Percentiles rank a stretch among this genome's conserved stretches.
phyloP scores from a whole-genome alignment of 2,329 filamentous ascomycete genomes.

The Parastagonospora avenae region DNA sequence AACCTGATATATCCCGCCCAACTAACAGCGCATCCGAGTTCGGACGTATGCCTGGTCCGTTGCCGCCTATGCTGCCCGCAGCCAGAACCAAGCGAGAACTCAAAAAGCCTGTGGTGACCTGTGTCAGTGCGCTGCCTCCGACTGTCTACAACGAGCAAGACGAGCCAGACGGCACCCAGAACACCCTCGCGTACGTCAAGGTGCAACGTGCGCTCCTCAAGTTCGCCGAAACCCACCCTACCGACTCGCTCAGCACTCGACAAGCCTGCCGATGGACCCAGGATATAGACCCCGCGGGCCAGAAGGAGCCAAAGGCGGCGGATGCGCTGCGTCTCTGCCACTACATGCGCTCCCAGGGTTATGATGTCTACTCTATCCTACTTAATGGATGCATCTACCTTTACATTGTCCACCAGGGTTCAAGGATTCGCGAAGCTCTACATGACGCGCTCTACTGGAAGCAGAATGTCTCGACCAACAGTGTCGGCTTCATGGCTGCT shows the following conservation, averaged over 20 bases:
- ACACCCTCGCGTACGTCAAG: constrained; percentile 19
- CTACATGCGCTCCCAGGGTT: constrained; percentile 36
- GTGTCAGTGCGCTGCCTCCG: constrained; percentile 12
- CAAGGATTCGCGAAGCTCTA: background rate
- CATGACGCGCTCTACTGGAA: constrained; percentile 26
- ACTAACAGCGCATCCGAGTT: no score
- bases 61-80: background rate
- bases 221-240: constrained; percentile 10
- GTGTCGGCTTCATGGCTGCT: background rate
- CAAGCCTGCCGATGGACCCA: constrained; percentile 21
- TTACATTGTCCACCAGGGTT: constrained; percentile 15
- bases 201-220: constrained; percentile 22
- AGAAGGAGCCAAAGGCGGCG: constrained; percentile 7
- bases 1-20: no score
- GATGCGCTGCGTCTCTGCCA: constrained; percentile 36
- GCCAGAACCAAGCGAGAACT: background rate
- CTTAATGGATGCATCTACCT: constrained; percentile 11
- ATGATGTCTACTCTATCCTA: constrained; percentile 31
- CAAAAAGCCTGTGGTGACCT: constrained; percentile 7
- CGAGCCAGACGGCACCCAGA: constrained; percentile 9
- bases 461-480: constrained; percentile 16
- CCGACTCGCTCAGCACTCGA: constrained; percentile 14
- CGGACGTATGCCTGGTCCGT: no score
- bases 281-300: constrained; percentile 7
- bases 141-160: constrained; percentile 25